Conservation (phyloP, 1,139 yeast genomes). For the Blastobotrys capitulatus region DNA sequence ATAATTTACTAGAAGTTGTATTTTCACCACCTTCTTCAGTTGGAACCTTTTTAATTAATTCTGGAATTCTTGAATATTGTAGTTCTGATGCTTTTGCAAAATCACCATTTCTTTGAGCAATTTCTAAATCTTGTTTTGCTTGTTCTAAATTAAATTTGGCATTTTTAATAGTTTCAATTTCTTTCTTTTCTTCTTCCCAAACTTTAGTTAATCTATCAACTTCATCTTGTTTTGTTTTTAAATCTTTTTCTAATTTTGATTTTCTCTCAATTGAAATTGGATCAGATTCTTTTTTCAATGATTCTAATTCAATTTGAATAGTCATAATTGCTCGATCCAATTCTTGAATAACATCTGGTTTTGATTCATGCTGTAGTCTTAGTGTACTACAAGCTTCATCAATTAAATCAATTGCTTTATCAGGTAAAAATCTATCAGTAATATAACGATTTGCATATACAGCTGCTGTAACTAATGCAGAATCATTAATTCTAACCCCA, state of each 20-base stretch:
- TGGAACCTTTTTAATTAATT: slow-evolving; percentile 59
- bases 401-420: slow-evolving; percentile 91
- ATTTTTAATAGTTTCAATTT: slow-evolving; percentile 66
- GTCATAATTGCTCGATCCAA: slow-evolving; percentile 90
- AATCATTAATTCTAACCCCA: slow-evolving; percentile 93
- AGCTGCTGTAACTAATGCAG: slow-evolving; percentile 93
- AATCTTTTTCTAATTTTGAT: slow-evolving; percentile 55
- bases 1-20: slow-evolving; percentile 35
- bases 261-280: slow-evolving; percentile 74
- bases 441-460: slow-evolving; percentile 85
- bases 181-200: slow-evolving; percentile 80
- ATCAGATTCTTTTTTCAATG: slow-evolving; percentile 88
- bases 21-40: slow-evolving; percentile 33
- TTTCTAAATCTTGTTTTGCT: slow-evolving; percentile 77
- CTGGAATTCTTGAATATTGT: slow-evolving; percentile 82
- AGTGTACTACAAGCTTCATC: slow-evolving; percentile 97
- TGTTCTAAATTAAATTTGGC: slow-evolving; percentile 80
- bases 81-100: slow-evolving; percentile 85
- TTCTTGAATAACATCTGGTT: slow-evolving; percentile 89
- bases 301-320: slow-evolving; percentile 88
- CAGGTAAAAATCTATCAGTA: slow-evolving; percentile 88
- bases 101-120: slow-evolving; percentile 76
- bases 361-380: slow-evolving; percentile 91
- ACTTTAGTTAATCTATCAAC: slow-evolving; percentile 63
- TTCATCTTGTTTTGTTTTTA: slow-evolving; percentile 58